Conservation (phyloP, 2,329 filamentous ascomycete species). For the Aureobasidium zeae region DNA sequence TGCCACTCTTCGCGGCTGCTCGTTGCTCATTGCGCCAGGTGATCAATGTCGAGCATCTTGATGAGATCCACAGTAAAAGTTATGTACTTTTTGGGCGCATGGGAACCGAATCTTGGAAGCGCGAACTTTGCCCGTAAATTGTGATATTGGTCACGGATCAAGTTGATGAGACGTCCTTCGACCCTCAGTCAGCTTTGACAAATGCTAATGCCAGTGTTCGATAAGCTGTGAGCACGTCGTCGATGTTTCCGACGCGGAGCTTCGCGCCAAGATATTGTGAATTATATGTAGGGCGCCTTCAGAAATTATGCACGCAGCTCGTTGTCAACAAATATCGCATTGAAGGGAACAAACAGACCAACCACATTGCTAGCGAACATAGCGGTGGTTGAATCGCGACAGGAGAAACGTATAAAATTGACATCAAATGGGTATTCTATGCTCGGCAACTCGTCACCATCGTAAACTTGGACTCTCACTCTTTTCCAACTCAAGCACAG, state of each 20-base stretch:
- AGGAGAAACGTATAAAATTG: constrained; percentile 8
- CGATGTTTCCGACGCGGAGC: background rate
- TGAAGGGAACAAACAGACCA: background rate
- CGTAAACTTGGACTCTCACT: background rate
- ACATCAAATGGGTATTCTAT: constrained; percentile 16
- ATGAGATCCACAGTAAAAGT: no score
- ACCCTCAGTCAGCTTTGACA: no score
- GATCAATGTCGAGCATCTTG: constrained; percentile 4
- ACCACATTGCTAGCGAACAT: background rate
- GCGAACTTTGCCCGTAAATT: no score
- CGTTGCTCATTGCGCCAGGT: constrained; percentile 5
- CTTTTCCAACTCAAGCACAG: background rate
- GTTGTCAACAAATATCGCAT: background rate
- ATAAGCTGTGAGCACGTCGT: background rate
- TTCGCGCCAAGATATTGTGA: background rate
- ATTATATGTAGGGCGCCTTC: background rate
- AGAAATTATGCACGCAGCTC: background rate
- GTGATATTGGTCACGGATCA: no score
- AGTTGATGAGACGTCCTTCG: no score
- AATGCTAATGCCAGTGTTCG: no score
- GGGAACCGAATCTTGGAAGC: no score
- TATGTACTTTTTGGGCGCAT: no score
- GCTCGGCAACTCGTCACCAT: constrained; percentile 1
- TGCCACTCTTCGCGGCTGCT: constrained; percentile 13
- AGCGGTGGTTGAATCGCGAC: no score